Evolutionary conservation across 2,329 filamentous ascomycete genomes (phyloP).

Genomic region (Aspergillus quadricinctus): DNA sequence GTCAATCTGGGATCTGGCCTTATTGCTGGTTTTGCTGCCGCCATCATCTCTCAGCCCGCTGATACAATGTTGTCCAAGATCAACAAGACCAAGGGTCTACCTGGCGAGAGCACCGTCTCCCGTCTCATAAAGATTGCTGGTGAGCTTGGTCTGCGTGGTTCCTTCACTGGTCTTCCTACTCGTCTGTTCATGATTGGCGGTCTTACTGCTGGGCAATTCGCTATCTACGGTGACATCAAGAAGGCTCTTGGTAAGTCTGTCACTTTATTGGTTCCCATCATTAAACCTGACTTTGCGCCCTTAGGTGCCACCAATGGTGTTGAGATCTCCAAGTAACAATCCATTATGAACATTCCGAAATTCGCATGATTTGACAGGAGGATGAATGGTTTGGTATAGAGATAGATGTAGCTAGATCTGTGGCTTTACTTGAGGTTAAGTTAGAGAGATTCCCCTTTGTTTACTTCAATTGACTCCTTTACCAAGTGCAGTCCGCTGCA

Average conservation of each 20-base stretch:
- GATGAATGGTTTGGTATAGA: not conserved
- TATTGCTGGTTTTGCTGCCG: conserved; percentile 81
- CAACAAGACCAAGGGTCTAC: conserved; percentile 88
- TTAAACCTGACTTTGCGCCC: not conserved
- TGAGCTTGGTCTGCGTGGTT: conserved; percentile 76
- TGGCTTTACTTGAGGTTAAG: not conserved
- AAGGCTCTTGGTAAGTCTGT: conserved; percentile 51
- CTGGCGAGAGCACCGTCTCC: conserved; percentile 75
- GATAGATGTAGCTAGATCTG: not conserved
- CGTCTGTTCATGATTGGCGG: conserved; percentile 56
- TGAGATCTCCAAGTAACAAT: conserved; percentile 54
- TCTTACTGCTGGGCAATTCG: conserved; percentile 76
- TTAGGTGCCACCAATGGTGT: conserved; percentile 65
- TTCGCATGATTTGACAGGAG: not conserved
- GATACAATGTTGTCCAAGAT: conserved; percentile 95
- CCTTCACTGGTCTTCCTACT: conserved; percentile 76
- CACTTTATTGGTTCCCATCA: not conserved
- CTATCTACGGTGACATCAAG: conserved; percentile 78
- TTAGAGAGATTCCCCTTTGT: not conserved
- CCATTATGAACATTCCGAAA: not conserved
- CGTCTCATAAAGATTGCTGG: conserved; percentile 83
- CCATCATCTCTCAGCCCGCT: conserved; percentile 81
- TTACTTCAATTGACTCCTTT: not conserved
- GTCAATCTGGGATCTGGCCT: conserved; percentile 84
- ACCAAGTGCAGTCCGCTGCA: not conserved